Evolutionary conservation across 2,329 filamentous ascomycete species (phyloP).

Genomic region (Stagonosporopsis rhizophila): DNA sequence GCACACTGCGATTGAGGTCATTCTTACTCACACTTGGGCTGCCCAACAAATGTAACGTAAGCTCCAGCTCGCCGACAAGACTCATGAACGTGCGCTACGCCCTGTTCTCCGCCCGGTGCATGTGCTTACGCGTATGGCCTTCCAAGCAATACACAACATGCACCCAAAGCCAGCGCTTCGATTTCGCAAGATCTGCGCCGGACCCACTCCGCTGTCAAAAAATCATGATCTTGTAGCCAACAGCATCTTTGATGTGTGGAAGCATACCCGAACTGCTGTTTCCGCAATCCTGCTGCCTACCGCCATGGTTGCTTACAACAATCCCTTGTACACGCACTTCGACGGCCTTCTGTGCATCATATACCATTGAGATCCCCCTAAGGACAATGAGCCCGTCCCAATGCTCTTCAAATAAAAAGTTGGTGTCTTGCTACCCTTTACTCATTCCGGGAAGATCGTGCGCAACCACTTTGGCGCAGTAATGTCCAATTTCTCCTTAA

Average conservation of each 20-base stretch:
- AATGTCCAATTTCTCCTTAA: slow-evolving; percentile 50
- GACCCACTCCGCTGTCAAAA: slow-evolving; percentile 61
- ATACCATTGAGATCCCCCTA: slow-evolving; percentile 64
- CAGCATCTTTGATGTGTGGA: slow-evolving; percentile 63
- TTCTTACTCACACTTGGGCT: slow-evolving; percentile 30
- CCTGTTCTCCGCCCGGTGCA: slow-evolving; percentile 61
- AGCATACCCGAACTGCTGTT: slow-evolving; percentile 62
- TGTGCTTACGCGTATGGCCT: slow-evolving; percentile 66
- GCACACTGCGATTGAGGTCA: slow-evolving; percentile 27
- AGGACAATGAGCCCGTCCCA: slow-evolving; percentile 71
- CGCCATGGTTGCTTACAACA: slow-evolving; percentile 62
- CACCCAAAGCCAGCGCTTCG: slow-evolving; percentile 62
- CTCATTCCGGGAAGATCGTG: slow-evolving; percentile 53
- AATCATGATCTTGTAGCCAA: slow-evolving; percentile 41
- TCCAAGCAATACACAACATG: slow-evolving; percentile 63
- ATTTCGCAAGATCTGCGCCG: slow-evolving; percentile 60
- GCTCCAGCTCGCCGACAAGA: slow-evolving; percentile 30
- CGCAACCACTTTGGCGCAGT: slow-evolving; percentile 35
- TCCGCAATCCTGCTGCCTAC: slow-evolving; percentile 60
- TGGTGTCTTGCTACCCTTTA: slow-evolving; percentile 68
- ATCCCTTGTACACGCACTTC: slow-evolving; percentile 58
- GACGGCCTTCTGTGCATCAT: slow-evolving; percentile 56
- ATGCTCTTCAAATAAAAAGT: slow-evolving; percentile 62
- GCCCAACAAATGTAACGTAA: slow-evolving; percentile 35
- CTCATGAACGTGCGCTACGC: slow-evolving; percentile 54